Evolutionary conservation across 768 basidiomycete species (phyloP), one percentile per base, ranked within the genome.

Genomic region (Leucosporidium scottii): DNA sequence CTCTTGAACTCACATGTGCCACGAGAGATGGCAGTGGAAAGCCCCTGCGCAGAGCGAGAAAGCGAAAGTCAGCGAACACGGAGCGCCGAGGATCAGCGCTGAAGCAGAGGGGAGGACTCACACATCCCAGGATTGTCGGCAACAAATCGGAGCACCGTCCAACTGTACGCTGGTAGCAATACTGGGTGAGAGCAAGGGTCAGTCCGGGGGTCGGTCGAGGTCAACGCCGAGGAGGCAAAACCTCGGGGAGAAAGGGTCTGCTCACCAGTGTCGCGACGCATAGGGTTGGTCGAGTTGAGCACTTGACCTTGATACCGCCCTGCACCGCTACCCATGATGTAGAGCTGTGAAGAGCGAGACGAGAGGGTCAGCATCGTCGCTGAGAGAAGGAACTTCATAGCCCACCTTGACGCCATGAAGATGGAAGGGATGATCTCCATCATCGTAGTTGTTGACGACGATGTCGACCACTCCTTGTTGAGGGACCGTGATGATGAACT

Each of bases 121-220:
- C 34, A 36, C 34, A 36, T 36, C 12, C 34, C 59, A 13, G 48
- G 59, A 21, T 84, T 84, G 59, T 84, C 81, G 2, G 83, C 84
- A 1, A 73, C 75, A 74, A 84, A 84, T 1, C 84, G 78, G 65
- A 85, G 75, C 23, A 76, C 74, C 34, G 77, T 70, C 73, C 75
- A 82, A 34, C 78, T 77, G 65, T 73, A 81, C 25, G 78, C 78
- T 1, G 81, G 81, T 51, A 83, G 67, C 48, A 81, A n/a, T n/a
- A n/a, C n/a, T n/a, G n/a, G n/a, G n/a, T n/a, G n/a, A n/a, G n/a
- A n/a, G n/a, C n/a, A n/a, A n/a, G n/a, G n/a, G n/a, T n/a, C n/a
- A n/a, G n/a, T n/a, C n/a, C n/a, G n/a, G n/a, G n/a, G n/a, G n/a
- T n/a, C n/a, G n/a, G n/a, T n/a, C n/a, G n/a, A n/a, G n/a, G n/a